phyloP scores from a whole-genome alignment of 2,329 filamentous ascomycete species.

The Septoria linicola region DNA sequence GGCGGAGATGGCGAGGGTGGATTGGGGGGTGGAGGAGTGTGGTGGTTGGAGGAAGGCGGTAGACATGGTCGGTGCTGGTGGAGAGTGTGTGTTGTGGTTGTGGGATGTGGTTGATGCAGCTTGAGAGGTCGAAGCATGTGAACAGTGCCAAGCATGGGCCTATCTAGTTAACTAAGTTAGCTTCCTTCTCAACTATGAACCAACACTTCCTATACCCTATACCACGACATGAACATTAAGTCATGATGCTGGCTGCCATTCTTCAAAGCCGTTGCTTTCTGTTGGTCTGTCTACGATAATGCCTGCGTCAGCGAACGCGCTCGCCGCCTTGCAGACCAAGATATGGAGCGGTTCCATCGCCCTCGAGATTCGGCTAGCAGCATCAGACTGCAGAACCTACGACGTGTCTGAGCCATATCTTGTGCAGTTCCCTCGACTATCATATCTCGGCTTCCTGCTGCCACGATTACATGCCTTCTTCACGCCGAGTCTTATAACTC shows the following conservation, averaged over 20 bases:
- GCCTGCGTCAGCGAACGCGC: constrained; percentile 27
- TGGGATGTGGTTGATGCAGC: constrained; percentile 2
- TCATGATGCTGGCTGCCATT: too few relatives aligned
- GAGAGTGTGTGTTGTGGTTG: neutral
- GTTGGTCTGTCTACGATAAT: constrained; percentile 31
- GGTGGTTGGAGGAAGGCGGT: constrained; percentile 38
- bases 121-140: constrained; percentile 14
- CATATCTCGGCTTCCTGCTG: constrained; percentile 67
- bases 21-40: constrained; percentile 40
- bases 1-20: constrained; percentile 49
- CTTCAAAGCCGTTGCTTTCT: too few relatives aligned
- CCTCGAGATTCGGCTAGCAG: constrained; percentile 59
- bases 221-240: too few relatives aligned
- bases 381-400: constrained; percentile 60
- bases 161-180: too few relatives aligned
- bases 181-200: neutral
- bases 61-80: constrained; percentile 23
- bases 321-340: constrained; percentile 47
- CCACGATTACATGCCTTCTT: constrained; percentile 65
- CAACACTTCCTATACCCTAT: too few relatives aligned
- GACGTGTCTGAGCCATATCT: constrained; percentile 61
- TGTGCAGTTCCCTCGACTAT: constrained; percentile 63
- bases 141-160: constrained; percentile 7
- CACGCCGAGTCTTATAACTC: constrained; percentile 56
- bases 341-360: constrained; percentile 62